Evolutionary conservation across 2,329 filamentous ascomycete species (phyloP), one percentile per base, ranked within the genome.

Genomic region (Colletotrichum filicis): DNA sequence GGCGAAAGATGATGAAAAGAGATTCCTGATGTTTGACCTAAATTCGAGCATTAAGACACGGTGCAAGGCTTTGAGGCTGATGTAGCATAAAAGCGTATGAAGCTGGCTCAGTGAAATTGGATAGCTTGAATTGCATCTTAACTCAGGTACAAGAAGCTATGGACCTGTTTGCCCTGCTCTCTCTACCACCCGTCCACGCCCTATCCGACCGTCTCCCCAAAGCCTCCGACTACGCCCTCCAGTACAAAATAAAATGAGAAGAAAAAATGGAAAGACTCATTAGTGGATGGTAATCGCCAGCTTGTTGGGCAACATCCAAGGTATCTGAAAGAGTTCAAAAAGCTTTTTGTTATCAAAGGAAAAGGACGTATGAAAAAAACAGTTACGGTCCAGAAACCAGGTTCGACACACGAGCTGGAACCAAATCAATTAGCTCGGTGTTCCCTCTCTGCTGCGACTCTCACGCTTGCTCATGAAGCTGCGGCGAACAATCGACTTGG

Each of bases 401-500:
- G 22, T 14, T 16, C 26, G 26, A 11, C 28, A 1, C 19, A 19
- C 12, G 35, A 30, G 26, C 32, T 59, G 58, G 12, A 32, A 11
- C 5, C 14, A 26, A 26, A 14, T 42, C 28, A 12, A 60, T 70
- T n/a, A 74, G 49, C 26, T 72, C 82, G 56, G 82, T 75, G 75
- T 83, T 82, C 53, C 83, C 82, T 62, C 83, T 82, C 46, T 79
- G 76, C 71, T 91, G 88, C 88, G 83, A 76, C 86, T 85, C 26
- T 88, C 86, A 66, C 86, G 83, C 82, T 90, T 91, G 77, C 85
- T 84, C 75, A 91, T 78, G 78, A 91, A 88, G 78, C 88, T 89
- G 74, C 87, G 85, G 62, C 89, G 85, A 64, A 89, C 78, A 30
- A 82, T 79, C 3, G 84, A 77, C 74, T 83, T 86, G 22, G 88